phyloP scores from a whole-genome alignment of 163 green algal genomes.

The Chlorella variabilis region DNA sequence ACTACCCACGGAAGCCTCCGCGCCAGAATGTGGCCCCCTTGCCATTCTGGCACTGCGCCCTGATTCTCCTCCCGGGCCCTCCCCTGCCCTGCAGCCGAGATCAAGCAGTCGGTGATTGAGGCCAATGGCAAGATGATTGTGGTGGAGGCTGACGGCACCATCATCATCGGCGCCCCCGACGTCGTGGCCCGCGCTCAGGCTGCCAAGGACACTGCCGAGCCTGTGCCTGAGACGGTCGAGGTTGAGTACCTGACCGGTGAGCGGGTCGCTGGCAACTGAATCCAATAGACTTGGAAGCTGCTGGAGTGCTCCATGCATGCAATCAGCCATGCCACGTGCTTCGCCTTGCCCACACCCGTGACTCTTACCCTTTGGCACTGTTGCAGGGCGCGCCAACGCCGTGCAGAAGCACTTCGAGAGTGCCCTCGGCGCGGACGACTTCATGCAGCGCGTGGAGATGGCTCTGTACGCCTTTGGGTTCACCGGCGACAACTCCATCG shows the following conservation, averaged over 20 bases:
- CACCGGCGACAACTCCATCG: constrained; percentile 84
- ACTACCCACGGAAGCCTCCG: no score
- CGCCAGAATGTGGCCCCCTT: no score
- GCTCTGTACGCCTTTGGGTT: constrained; percentile 76
- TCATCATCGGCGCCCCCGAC: constrained; percentile 1
- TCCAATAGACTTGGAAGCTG: neutral
- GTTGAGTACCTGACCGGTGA: neutral
- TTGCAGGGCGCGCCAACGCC: neutral
- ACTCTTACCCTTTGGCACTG: no score
- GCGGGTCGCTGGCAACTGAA: no score
- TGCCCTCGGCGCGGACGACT: constrained; percentile 74
- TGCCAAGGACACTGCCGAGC: neutral
- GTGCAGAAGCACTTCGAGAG: constrained; percentile 69
- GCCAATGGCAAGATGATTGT: constrained; percentile 4
- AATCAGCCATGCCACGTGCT: no score
- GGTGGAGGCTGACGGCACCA: constrained; percentile 1
- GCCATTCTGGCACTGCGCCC: no score
- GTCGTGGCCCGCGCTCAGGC: neutral
- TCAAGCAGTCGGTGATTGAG: neutral
- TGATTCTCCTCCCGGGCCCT: no score
- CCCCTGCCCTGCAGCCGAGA: neutral
- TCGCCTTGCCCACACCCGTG: no score
- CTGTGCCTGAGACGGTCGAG: neutral
- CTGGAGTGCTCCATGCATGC: neutral
- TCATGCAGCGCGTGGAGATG: constrained; percentile 65